A percentile compares a stretch with the other conserved stretches of the same genome.
Evolutionary conservation across 2,329 filamentous ascomycete species (phyloP).

Genomic region (Aspergillus neotritici): DNA sequence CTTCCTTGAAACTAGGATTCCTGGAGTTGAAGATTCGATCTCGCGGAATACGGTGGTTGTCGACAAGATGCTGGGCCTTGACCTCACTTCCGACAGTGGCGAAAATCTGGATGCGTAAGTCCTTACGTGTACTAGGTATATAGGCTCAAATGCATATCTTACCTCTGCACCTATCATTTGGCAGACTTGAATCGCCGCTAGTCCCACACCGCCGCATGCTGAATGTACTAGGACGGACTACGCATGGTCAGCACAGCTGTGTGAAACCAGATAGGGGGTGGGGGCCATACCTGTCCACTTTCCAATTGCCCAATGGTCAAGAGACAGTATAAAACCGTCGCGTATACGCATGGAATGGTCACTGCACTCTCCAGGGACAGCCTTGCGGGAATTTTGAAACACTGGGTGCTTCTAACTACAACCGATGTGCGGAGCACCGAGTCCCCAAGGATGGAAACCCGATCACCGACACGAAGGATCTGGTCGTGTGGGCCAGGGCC

Average conservation of each 20-base stretch:
- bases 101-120: slow-evolving; percentile 9
- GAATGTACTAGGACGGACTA: slow-evolving; percentile 30
- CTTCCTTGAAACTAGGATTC: slow-evolving; percentile 16
- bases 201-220: slow-evolving; percentile 26
- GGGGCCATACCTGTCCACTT: slow-evolving; percentile 12
- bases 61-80: slow-evolving; percentile 5
- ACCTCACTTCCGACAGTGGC: slow-evolving; percentile 9
- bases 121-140: not conserved
- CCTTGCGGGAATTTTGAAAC: not conserved
- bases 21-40: slow-evolving; percentile 30
- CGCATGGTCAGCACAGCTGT: too few species aligned
- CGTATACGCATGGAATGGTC: not conserved
- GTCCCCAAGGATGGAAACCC: not conserved
- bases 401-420: not conserved
- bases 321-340: slow-evolving; percentile 15
- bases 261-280: too few species aligned
- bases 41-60: slow-evolving; percentile 13
- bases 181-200: slow-evolving; percentile 26
- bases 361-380: not conserved
- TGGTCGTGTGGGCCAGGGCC: not conserved
- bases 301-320: slow-evolving; percentile 13
- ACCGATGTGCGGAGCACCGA: not conserved
- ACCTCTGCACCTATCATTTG: slow-evolving; percentile 25
- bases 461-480: not conserved
- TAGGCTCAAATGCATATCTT: not conserved